These are phyloP conservation scores for Penicillium sp. DNA, from an alignment of 2,329 filamentous ascomycete species.

Conservation along the genomic window DNA sequence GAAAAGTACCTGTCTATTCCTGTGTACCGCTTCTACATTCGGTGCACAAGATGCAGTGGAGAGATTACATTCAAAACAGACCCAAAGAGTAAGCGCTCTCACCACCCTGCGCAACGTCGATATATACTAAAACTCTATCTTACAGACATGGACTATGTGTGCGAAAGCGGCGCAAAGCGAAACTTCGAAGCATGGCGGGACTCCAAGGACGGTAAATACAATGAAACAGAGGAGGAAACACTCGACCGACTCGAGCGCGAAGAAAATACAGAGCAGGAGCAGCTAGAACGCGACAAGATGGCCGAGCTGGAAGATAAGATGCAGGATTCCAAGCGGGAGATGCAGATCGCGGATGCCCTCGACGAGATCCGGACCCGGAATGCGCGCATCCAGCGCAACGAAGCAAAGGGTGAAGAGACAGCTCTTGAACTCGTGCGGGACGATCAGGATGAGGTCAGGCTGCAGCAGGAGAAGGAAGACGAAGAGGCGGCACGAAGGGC, in stretches of 20 bases:
- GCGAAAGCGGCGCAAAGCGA: slow-evolving; percentile 78
- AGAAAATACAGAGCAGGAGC: slow-evolving; percentile 61
- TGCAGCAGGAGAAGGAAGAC: slow-evolving; percentile 74
- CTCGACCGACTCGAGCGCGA: slow-evolving; percentile 81
- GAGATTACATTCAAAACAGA: slow-evolving; percentile 95
- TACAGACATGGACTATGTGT: slow-evolving; percentile 75
- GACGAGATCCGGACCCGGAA: slow-evolving; percentile 94
- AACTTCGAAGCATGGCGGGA: slow-evolving; percentile 92
- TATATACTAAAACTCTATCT: too few species aligned
- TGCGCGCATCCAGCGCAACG: slow-evolving; percentile 77
- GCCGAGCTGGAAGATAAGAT: slow-evolving; percentile 93
- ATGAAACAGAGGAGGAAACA: slow-evolving; percentile 85
- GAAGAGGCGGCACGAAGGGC: slow-evolving; percentile 76
- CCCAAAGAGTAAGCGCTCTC: slow-evolving; percentile 58
- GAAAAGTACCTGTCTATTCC: slow-evolving; percentile 87
- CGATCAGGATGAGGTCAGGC: slow-evolving; percentile 58
- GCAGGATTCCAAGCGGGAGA: slow-evolving; percentile 86
- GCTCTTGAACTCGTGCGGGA: slow-evolving; percentile 58
- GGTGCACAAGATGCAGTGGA: slow-evolving; percentile 79
- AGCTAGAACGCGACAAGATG: slow-evolving; percentile 86
- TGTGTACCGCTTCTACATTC: slow-evolving; percentile 87
- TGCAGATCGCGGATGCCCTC: slow-evolving; percentile 92
- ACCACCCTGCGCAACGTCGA: too few species aligned
- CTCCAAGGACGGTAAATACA: slow-evolving; percentile 53
- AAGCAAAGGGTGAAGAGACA: slow-evolving; percentile 63